Base-by-base conservation (phyloP, 352 stramenopile species). In the Phytophthora pinifolia region DNA sequence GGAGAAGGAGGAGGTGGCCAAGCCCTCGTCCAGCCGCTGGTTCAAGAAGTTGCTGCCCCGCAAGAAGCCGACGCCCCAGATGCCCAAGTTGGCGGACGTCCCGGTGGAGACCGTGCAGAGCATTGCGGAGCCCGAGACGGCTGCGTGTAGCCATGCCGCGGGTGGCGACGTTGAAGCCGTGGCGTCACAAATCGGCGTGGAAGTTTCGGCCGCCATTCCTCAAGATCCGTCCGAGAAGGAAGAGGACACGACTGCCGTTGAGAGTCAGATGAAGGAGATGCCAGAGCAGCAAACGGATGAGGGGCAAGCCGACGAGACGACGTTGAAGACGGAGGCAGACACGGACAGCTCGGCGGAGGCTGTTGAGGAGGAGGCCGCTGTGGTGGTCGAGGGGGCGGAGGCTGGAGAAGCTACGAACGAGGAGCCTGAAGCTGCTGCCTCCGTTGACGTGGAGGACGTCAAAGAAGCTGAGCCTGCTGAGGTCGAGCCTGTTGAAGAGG, bases 181-280 rank as follows among this genome's bases (percentile, higher is more conserved):
- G n/a, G n/a, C n/a, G n/a, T n/a, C n/a, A n/a, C n/a, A n/a, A n/a
- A n/a, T 7, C 18, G 29, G 7, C 22, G 31, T 31, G 17, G 53
- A 72, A 61, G 25, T 13, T 72, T 72, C 52, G 57, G 56, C 46
- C 41, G 51, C 32, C 54, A 67, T 63, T 72, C 58, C 37, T 12
- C 37, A 62, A 65, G 48, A 55, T 58, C 15, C 61, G 6, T 9
- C 20, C 14, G 46, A 14, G 31, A 4, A 46, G 48, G 18, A 43
- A 30, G n/a, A 34, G 14, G 30, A 53, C 7, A 52, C 29, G 14
- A 32, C 15, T 15, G 27, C 27, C 17, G 27, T 41, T 53, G 35
- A 3, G 44, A 39, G 41, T 5, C 47, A 37, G 12, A 69, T 54
- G 44, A 25, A 25, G 2, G 34, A 59, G 46, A 15, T 12, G n/a